phyloP scores from a whole-genome alignment of 352 stramenopile species.

The Elongisporangium undulatum region DNA sequence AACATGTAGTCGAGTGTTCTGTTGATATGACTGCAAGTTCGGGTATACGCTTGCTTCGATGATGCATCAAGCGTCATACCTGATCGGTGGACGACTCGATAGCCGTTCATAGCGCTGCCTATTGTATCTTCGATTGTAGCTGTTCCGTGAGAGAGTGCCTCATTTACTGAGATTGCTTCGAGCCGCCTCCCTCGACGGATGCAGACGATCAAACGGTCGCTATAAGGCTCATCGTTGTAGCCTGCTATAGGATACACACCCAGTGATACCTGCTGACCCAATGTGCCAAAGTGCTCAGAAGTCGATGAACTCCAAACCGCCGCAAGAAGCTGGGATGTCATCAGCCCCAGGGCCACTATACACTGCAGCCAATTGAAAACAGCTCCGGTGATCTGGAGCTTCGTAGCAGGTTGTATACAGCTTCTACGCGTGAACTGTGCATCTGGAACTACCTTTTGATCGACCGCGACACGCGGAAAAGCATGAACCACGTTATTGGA shows the following conservation, averaged over 20 bases:
- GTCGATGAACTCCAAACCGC: constrained; percentile 14
- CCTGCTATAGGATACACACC: constrained; percentile 18
- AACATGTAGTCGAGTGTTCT: constrained; percentile 9
- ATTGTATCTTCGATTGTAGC: constrained; percentile 3
- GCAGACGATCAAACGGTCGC: constrained; percentile 35
- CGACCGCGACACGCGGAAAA: too few relatives aligned
- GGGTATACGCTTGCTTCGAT: neutral
- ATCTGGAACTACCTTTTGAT: neutral
- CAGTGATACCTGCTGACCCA: constrained; percentile 5
- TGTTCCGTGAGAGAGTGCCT: constrained; percentile 6
- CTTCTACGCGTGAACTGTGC: neutral
- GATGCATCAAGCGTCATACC: neutral
- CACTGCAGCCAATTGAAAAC: constrained; percentile 30
- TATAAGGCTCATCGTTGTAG: constrained; percentile 39
- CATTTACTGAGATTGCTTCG: constrained; percentile 22
- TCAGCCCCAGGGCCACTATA: constrained; percentile 16
- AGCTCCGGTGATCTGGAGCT: constrained; percentile 9
- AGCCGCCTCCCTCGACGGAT: constrained; percentile 15
- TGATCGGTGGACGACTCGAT: constrained; percentile 15
- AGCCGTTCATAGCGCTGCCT: constrained; percentile 16
- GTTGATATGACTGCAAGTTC: constrained; percentile 8
- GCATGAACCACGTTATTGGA: neutral
- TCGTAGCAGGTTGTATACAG: neutral
- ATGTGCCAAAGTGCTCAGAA: neutral
- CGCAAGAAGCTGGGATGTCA: constrained; percentile 26